phyloP scores from a whole-genome alignment of 78 protist species.

The Dictyostelium firmibasis region DNA sequence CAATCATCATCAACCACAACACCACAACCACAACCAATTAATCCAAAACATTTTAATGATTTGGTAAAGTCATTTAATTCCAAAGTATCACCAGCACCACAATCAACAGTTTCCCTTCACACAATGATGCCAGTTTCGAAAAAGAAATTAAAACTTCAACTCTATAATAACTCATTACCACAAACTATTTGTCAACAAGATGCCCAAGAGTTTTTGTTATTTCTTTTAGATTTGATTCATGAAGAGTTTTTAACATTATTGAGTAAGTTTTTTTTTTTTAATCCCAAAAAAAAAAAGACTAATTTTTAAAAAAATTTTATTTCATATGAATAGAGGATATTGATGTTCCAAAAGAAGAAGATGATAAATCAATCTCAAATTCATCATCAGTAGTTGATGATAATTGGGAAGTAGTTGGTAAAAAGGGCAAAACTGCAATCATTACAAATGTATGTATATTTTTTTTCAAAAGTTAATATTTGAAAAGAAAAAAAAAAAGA shows the following conservation, averaged over 20 bases:
- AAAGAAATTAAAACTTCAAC: slow-evolving; percentile 37
- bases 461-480: background rate
- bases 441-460: slow-evolving; percentile 1
- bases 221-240: slow-evolving; percentile 52
- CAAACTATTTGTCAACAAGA: slow-evolving; percentile 60
- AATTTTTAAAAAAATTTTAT: background rate
- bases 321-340: too few species aligned
- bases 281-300: too few species aligned
- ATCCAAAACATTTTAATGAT: slow-evolving; percentile 74
- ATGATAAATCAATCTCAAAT: background rate
- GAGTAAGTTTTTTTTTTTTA: slow-evolving; percentile 10
- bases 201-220: slow-evolving; percentile 69
- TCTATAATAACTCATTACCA: background rate
- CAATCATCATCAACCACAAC: background rate
- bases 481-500: too few species aligned
- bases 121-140: slow-evolving; percentile 10
- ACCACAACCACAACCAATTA: slow-evolving; percentile 11
- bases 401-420: slow-evolving; percentile 61
- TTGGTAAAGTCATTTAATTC: slow-evolving; percentile 54
- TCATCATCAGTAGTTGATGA: background rate
- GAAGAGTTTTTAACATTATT: slow-evolving; percentile 59
- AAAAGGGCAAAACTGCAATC: slow-evolving; percentile 53
- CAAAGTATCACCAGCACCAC: slow-evolving; percentile 37
- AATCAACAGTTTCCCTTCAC: background rate
- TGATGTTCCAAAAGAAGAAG: slow-evolving; percentile 26